phyloP scores from a whole-genome alignment of 805 yeast species.

The Yarrowia keelungensis region DNA sequence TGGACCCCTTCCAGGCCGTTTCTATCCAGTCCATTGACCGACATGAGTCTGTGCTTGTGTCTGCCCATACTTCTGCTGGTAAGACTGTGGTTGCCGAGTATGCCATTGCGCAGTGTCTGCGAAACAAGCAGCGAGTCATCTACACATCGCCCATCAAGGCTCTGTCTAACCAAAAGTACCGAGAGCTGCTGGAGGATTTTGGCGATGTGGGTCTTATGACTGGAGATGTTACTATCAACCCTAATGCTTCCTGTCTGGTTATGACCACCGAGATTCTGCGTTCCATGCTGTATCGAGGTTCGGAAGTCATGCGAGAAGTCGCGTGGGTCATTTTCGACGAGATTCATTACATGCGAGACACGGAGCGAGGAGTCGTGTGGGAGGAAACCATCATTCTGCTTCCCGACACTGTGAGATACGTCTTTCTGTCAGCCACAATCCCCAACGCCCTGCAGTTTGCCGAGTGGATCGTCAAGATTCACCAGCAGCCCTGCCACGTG shows the following conservation, averaged over 20 bases:
- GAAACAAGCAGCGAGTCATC: conserved; percentile 91
- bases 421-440: conserved; percentile 92
- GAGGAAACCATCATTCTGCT: conserved; percentile 95
- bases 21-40: conserved; percentile 96
- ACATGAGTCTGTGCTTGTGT: conserved; percentile 90
- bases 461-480: conserved; percentile 96
- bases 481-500: conserved; percentile 96
- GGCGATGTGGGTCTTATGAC: conserved; percentile 99
- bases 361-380: conserved; percentile 99
- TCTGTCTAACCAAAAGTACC: conserved; percentile 88
- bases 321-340: conserved; percentile 99
- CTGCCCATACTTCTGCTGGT: conserved; percentile 98
- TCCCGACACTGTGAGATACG: conserved; percentile 96
- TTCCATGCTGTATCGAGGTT: conserved; percentile 95
- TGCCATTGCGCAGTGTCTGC: conserved; percentile 92
- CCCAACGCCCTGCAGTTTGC: conserved; percentile 99
- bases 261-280: conserved; percentile 99
- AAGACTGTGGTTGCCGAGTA: conserved; percentile 97
- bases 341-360: conserved; percentile 98
- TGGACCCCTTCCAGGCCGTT: conserved; percentile 98
- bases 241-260: conserved; percentile 96
- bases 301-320: conserved; percentile 97
- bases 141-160: conserved; percentile 97
- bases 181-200: conserved; percentile 90
- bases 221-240: conserved; percentile 98